Percentiles rank a stretch among this genome's conserved stretches.
phyloP scores from a whole-genome alignment of 345 rosid species.

The Salix udensis region DNA sequence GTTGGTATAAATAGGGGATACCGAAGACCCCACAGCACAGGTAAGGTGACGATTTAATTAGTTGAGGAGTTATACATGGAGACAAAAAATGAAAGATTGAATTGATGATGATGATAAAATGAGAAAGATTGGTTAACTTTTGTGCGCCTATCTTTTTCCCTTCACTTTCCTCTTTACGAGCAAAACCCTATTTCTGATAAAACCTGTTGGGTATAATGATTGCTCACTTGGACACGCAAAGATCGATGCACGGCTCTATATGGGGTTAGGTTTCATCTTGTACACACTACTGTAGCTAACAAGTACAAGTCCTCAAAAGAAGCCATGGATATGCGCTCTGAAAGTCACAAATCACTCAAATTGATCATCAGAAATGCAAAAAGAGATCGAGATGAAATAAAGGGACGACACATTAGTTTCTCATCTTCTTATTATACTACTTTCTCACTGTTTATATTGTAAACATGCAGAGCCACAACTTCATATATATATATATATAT shows the following conservation, averaged over 20 bases:
- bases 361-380: background rate
- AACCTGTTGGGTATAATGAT: conserved; percentile 11
- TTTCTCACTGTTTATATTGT: background rate
- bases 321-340: background rate
- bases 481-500: too few species aligned
- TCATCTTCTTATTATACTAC: background rate
- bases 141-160: background rate
- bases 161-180: background rate
- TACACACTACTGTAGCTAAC: background rate
- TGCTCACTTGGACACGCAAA: conserved; percentile 22
- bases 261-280: background rate
- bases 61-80: conserved; percentile 29
- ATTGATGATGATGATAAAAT: conserved; percentile 4
- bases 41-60: conserved; percentile 39
- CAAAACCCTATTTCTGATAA: background rate
- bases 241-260: background rate
- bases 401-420: background rate
- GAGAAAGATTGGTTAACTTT: conserved; percentile 11
- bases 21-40: conserved; percentile 20
- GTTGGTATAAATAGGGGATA: conserved; percentile 43
- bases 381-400: background rate
- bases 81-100: conserved; percentile 27
- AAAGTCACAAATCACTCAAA: background rate
- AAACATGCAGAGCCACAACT: background rate
- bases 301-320: background rate